These are phyloP conservation scores for Plasmopara muralis DNA, from an alignment of 352 stramenopile species.

Conservation along the genomic window DNA sequence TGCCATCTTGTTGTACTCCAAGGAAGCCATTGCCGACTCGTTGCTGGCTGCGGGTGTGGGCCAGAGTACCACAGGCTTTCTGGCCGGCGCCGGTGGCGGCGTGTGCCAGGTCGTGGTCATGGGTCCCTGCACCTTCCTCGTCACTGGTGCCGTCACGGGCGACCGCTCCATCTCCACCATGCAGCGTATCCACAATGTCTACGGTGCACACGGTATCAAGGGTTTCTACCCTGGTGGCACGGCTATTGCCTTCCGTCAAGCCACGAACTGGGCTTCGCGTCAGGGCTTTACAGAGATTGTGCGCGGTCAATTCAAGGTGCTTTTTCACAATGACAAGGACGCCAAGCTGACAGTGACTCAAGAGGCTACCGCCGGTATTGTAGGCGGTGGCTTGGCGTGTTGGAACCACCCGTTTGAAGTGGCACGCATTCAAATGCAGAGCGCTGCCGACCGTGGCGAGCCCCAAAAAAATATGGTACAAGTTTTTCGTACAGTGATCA, in stretches of 20 bases:
- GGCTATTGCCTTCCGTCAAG: conserved; percentile 87
- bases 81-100: conserved; percentile 75
- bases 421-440: conserved; percentile 90
- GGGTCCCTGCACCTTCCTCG: conserved; percentile 87
- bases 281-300: conserved; percentile 89
- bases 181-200: conserved; percentile 81
- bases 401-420: conserved; percentile 92
- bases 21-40: conserved; percentile 82
- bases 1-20: conserved; percentile 86
- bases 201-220: conserved; percentile 77
- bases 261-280: conserved; percentile 88
- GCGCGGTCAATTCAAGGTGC: conserved; percentile 74
- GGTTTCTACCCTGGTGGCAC: conserved; percentile 89
- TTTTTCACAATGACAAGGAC: conserved; percentile 75
- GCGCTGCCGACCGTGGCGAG: conserved; percentile 79
- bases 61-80: conserved; percentile 64
- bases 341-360: conserved; percentile 86
- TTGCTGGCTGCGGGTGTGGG: conserved; percentile 64
- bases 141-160: conserved; percentile 85
- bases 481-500: conserved; percentile 81
- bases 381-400: conserved; percentile 81
- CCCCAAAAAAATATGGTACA: conserved; percentile 88
- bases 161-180: conserved; percentile 84
- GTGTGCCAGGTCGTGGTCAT: conserved; percentile 88
- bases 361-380: conserved; percentile 78